Percentiles rank a stretch among this genome's conserved stretches.
Evolutionary conservation across 495 filamentous ascomycete genomes (phyloP).

Genomic region (Thozetella sp.): DNA sequence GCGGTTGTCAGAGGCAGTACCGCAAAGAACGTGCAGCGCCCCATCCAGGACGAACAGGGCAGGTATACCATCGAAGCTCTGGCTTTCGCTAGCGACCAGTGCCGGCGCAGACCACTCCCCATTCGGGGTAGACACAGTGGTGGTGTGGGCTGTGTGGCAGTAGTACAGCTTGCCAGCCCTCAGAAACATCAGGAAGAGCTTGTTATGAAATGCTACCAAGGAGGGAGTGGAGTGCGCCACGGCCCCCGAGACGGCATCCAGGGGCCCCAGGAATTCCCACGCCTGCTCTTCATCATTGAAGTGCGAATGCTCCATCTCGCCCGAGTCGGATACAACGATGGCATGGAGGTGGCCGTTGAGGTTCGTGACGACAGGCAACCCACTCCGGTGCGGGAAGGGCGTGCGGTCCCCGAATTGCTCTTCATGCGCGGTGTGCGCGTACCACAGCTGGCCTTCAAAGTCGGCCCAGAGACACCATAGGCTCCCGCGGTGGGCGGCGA

Average conservation of each 20-base stretch:
- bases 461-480: conserved; percentile 31
- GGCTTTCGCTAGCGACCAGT: conserved; percentile 6
- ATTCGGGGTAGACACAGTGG: not conserved
- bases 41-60: conserved; percentile 23
- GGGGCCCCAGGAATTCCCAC: conserved; percentile 14
- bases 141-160: conserved; percentile 5
- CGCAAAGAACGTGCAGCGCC: conserved; percentile 23
- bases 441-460: conserved; percentile 20
- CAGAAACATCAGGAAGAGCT: conserved; percentile 25
- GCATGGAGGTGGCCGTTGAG: conserved; percentile 27
- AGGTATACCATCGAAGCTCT: conserved; percentile 21
- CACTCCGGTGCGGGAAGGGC: conserved; percentile 17
- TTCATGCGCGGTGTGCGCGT: conserved; percentile 18
- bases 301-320: conserved; percentile 23
- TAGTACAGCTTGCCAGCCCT: conserved; percentile 17
- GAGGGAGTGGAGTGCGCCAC: conserved; percentile 17
- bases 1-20: conserved; percentile 11
- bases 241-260: conserved; percentile 7
- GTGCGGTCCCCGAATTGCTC: conserved; percentile 13
- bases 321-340: conserved; percentile 19
- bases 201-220: conserved; percentile 27
- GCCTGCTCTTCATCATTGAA: conserved; percentile 18
- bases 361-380: conserved; percentile 25
- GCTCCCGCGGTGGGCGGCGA: conserved; percentile 23
- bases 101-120: conserved; percentile 17